Base-by-base conservation (phyloP, 2,329 filamentous ascomycete genomes). In the Leptographium galeiforme region DNA sequence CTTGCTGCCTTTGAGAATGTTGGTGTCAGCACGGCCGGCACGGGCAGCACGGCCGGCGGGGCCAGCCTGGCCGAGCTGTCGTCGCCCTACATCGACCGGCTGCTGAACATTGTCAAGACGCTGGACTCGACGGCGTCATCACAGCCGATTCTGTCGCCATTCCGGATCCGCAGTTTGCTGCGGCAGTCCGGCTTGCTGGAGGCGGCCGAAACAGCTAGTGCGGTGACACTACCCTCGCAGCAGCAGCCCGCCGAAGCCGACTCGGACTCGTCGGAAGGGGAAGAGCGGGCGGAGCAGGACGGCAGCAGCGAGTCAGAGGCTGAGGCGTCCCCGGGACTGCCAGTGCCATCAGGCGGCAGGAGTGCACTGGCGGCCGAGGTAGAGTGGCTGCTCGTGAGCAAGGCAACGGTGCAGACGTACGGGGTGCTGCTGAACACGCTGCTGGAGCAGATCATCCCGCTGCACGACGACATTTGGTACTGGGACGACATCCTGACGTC, bases 391-490 rank as follows among this genome's bases (percentile, higher is more conserved):
- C 73, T 96, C 16, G 78, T 94, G 34, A 88, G 86, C 68, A 98
- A 97, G 67, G 90, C 90, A 6, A 87, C 90, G 0, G 81, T 90
- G n/a, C 91, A 96, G 63, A 83, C 85, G 1, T 94, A 95, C 63
- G 91, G 91, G 5, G 71, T 87, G 49, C 77, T 95, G 43, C 72
- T 96, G 60, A 82, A 83, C 60, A 82, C 79, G 0, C 75, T 97
- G 4, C 70, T 96, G 12, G 85, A 91, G 53, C 85, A 93, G 61
- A 94, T 89, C 12, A 82, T 91, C 12, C 84, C 85, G 0, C 69
- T 98, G 18, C 87, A 82, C 61, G 84, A 95, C 59, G 89, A 95
- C 60, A 84, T 95, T 30, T 90, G 85, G 81, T 97, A 97, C 66
- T 98, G 93, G 93, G 88, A 95, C 63, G 86, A 93, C 59, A 78